A percentile compares a stretch with the other conserved stretches of the same genome.
Conservation (phyloP, 805 yeast species). For the Hanseniaspora taiwanica region DNA sequence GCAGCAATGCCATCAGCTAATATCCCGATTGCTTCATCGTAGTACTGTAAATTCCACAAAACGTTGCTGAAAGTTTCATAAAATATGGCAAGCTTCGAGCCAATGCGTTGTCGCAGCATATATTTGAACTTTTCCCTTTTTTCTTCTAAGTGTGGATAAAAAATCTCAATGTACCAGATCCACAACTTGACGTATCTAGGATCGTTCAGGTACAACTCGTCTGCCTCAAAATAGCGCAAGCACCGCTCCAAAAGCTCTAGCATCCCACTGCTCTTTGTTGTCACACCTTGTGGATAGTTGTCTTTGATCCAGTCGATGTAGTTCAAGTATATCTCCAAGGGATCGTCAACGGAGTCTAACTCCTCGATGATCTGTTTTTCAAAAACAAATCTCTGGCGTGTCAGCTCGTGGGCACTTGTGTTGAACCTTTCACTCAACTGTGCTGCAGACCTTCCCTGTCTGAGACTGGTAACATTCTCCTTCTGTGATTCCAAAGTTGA, state of each 20-base stretch:
- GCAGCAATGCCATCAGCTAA: conserved; percentile 26
- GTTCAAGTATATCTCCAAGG: conserved; percentile 60
- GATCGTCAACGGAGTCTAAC: conserved; percentile 65
- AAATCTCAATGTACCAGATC: conserved; percentile 52
- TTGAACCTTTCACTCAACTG: conserved; percentile 36
- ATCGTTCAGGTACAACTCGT: conserved; percentile 62
- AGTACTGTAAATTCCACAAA: conserved; percentile 9
- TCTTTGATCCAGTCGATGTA: conserved; percentile 63
- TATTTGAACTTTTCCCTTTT: conserved; percentile 62
- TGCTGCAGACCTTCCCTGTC: conserved; percentile 55
- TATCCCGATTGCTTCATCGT: conserved; percentile 10
- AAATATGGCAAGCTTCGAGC: conserved; percentile 47
- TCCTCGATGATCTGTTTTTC: conserved; percentile 35
- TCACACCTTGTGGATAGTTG: conserved; percentile 49
- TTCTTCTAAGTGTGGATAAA: conserved; percentile 32
- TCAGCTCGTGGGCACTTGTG: conserved; percentile 14
- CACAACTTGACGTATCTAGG: conserved; percentile 69
- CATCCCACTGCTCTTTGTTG: conserved; percentile 50
- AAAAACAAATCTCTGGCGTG: conserved; percentile 26
- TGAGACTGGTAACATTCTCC: conserved; percentile 59
- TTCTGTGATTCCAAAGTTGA: conserved; percentile 46
- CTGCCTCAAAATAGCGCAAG: conserved; percentile 54
- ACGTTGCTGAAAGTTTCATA: conserved; percentile 69
- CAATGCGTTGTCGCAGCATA: conserved; percentile 60
- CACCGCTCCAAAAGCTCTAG: conserved; percentile 55